phyloP scores from a whole-genome alignment of 2,329 filamentous ascomycete species.

The Tetracladium maxilliforme region DNA sequence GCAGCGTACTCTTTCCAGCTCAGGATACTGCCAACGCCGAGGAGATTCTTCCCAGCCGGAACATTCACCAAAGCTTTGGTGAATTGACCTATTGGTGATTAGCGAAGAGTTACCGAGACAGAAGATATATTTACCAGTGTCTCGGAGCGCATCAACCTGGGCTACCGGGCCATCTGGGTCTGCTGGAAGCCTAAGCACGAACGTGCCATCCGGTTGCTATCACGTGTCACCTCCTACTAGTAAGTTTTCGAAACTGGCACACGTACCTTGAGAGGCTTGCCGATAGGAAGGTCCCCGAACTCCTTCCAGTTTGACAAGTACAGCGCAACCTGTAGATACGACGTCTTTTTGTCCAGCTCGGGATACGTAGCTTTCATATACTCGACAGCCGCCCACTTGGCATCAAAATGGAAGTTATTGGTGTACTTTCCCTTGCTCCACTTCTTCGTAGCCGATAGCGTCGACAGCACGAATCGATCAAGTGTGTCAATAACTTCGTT shows the following conservation, averaged over 20 bases:
- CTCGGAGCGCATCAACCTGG: no score
- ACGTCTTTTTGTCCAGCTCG: constrained; percentile 13
- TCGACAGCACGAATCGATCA: constrained; percentile 22
- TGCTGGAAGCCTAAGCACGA: constrained; percentile 4
- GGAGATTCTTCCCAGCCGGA: constrained; percentile 7
- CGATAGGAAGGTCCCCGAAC: no score
- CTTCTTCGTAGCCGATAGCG: constrained; percentile 17
- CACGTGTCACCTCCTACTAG: no score
- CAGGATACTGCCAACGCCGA: constrained; percentile 7
- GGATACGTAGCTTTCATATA: constrained; percentile 15
- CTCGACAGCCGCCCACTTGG: constrained; percentile 18
- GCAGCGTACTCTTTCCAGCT: constrained; percentile 6
- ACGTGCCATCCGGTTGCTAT: constrained; percentile 6
- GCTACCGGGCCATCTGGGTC: constrained; percentile 3
- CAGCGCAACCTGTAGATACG: constrained; percentile 15
- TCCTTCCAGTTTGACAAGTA: constrained; percentile 15
- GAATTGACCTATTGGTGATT: no score
- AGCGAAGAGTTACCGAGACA: no score
- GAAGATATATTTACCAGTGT: no score
- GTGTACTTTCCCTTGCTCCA: constrained; percentile 24
- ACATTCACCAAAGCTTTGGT: constrained; percentile 8
- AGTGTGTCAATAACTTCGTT: constrained; percentile 13
- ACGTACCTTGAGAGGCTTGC: no score
- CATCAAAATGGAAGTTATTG: constrained; percentile 24
- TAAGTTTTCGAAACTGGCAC: no score